Evolutionary conservation across 768 basidiomycete species (phyloP).

Genomic region (Fibroporia radiculosa): DNA sequence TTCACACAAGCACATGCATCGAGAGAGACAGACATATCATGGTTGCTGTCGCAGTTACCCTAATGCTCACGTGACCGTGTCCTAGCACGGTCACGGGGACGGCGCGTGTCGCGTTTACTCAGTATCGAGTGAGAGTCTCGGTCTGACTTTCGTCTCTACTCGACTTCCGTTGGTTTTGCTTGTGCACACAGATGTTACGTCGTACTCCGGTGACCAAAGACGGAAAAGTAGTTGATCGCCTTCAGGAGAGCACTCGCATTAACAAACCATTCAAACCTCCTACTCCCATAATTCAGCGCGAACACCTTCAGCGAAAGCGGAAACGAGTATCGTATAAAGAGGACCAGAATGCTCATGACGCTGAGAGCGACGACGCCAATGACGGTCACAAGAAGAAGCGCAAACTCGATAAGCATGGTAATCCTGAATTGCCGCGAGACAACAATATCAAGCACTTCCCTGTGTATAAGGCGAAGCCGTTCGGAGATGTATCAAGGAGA

Average conservation of each 20-base stretch:
- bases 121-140: too few species aligned
- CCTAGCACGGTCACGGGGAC: background rate
- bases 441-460: constrained; percentile 60
- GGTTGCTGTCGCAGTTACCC: too few species aligned
- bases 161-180: too few species aligned
- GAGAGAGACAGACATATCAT: too few species aligned
- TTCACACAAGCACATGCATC: too few species aligned
- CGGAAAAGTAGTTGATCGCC: constrained; percentile 57
- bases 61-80: too few species aligned
- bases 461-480: constrained; percentile 75
- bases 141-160: too few species aligned
- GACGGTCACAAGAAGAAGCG: constrained; percentile 51
- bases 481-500: constrained; percentile 48
- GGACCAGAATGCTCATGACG: constrained; percentile 41
- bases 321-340: constrained; percentile 86
- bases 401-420: constrained; percentile 49
- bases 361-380: constrained; percentile 51
- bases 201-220: constrained; percentile 63
- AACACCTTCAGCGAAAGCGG: constrained; percentile 70
- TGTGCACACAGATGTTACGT: constrained; percentile 52
- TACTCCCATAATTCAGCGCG: constrained; percentile 40
- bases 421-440: constrained; percentile 51
- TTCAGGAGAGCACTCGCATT: constrained; percentile 64
- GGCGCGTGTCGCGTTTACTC: background rate
- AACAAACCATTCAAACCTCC: constrained; percentile 82